A percentile compares a stretch with the other conserved stretches of the same genome.
These are phyloP conservation scores for Ophiosphaerella herpotricha DNA, from an alignment of 2,329 filamentous ascomycete species.

Conservation along the genomic window DNA sequence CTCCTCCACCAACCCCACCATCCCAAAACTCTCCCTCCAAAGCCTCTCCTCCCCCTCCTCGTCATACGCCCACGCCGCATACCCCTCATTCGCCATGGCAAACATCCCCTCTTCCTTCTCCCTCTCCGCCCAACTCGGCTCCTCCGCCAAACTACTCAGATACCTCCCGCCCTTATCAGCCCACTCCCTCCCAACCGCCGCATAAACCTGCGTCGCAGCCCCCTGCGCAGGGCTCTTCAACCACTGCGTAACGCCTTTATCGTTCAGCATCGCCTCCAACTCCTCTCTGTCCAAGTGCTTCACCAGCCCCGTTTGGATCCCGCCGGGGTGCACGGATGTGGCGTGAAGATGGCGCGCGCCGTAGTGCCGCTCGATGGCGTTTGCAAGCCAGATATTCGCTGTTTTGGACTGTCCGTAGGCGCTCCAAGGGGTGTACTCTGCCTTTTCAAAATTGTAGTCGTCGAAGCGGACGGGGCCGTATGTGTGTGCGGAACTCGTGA, in stretches of 20 bases:
- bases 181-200: conserved; percentile 40
- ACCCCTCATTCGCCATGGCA: conserved; percentile 17
- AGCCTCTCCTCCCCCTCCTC: conserved; percentile 33
- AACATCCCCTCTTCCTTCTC: conserved; percentile 9
- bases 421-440: conserved; percentile 39
- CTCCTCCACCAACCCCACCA: conserved; percentile 8
- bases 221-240: conserved; percentile 46
- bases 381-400: conserved; percentile 48
- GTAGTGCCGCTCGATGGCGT: conserved; percentile 23
- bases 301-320: conserved; percentile 15
- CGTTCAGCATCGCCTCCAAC: not conserved
- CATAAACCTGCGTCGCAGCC: conserved; percentile 47
- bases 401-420: conserved; percentile 58
- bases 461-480: conserved; percentile 47
- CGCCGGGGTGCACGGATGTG: conserved; percentile 23
- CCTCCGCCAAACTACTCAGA: conserved; percentile 13
- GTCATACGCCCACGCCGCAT: conserved; percentile 30
- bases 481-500: conserved; percentile 37
- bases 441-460: conserved; percentile 47
- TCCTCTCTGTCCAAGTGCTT: conserved; percentile 8
- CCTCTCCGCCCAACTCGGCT: conserved; percentile 9
- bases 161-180: conserved; percentile 43
- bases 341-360: conserved; percentile 16
- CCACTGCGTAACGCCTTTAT: conserved; percentile 3
- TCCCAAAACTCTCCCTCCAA: conserved; percentile 31